These are phyloP conservation scores for Hypocreales sp. DNA, from an alignment of 2,329 filamentous ascomycete species.

Conservation along the genomic window DNA sequence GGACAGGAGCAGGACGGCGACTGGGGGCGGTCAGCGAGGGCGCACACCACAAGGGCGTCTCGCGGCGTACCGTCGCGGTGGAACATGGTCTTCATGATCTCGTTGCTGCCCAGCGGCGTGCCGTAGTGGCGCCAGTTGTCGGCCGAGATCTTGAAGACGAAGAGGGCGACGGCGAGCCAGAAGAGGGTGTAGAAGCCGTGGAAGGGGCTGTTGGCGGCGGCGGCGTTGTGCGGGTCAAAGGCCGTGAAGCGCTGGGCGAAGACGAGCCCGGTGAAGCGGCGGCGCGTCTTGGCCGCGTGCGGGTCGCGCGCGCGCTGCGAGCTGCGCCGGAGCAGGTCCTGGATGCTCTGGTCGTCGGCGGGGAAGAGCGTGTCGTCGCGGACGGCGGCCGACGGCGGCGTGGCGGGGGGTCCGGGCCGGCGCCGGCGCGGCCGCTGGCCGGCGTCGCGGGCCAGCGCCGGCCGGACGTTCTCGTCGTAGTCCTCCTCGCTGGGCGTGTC, in stretches of 20 bases:
- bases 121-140: conserved; percentile 56
- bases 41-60: background rate
- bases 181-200: conserved; percentile 70
- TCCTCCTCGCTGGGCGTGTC: conserved; percentile 30
- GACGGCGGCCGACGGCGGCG: conserved; percentile 4
- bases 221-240: conserved; percentile 57
- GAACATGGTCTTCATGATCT: conserved; percentile 57
- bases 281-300: conserved; percentile 4
- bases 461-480: conserved; percentile 22
- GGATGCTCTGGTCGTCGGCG: conserved; percentile 13
- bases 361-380: conserved; percentile 11
- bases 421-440: background rate
- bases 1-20: conserved; percentile 40
- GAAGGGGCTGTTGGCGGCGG: conserved; percentile 51
- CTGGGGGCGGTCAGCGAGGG: conserved; percentile 8
- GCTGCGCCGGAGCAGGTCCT: conserved; percentile 11
- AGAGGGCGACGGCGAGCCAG: conserved; percentile 54
- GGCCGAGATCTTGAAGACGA: conserved; percentile 50
- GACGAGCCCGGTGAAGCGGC: conserved; percentile 34
- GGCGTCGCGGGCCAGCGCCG: conserved; percentile 6
- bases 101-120: conserved; percentile 52
- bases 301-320: conserved; percentile 9
- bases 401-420: background rate
- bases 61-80: conserved; percentile 25
- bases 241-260: conserved; percentile 61